A percentile compares a stretch with the other conserved stretches of the same genome.
phyloP scores from a whole-genome alignment of 169 alveolate genomes.

The Theileria annulata region DNA sequence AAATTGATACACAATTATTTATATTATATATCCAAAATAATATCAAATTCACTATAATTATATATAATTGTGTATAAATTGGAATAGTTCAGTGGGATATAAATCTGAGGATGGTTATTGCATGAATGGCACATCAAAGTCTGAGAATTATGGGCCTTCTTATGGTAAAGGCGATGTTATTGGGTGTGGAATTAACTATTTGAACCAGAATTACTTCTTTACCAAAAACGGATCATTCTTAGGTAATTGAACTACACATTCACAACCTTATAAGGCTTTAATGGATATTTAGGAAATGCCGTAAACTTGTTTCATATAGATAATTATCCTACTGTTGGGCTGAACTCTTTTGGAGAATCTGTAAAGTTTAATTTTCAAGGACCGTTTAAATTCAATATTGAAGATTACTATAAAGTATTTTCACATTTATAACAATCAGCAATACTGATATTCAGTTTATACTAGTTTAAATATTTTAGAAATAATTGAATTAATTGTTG shows the following conservation, averaged over 20 bases:
- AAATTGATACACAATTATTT: not conserved
- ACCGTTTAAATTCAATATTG: constrained; percentile 68
- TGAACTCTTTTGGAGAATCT: constrained; percentile 45
- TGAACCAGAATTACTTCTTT: constrained; percentile 72
- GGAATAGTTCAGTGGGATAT: constrained; percentile 72
- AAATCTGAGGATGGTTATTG: constrained; percentile 76
- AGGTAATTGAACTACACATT: constrained; percentile 40
- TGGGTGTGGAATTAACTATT: constrained; percentile 80
- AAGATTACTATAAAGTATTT: constrained; percentile 30
- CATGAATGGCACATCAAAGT: constrained; percentile 53
- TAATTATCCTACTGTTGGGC: constrained; percentile 66
- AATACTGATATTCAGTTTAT: no score
- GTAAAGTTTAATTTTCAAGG: constrained; percentile 68
- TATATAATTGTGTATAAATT: no score
- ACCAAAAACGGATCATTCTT: constrained; percentile 76
- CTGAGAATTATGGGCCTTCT: constrained; percentile 71
- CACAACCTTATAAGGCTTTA: no score
- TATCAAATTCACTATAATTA: no score
- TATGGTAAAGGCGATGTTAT: constrained; percentile 76
- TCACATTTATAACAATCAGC: not conserved
- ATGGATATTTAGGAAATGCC: constrained; percentile 29
- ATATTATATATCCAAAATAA: not conserved
- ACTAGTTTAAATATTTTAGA: not conserved
- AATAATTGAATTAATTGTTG: not conserved
- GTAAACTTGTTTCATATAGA: constrained; percentile 54